Base-by-base conservation (phyloP, 2,329 filamentous ascomycete genomes). In the Acephala macrosclerotiorum region DNA sequence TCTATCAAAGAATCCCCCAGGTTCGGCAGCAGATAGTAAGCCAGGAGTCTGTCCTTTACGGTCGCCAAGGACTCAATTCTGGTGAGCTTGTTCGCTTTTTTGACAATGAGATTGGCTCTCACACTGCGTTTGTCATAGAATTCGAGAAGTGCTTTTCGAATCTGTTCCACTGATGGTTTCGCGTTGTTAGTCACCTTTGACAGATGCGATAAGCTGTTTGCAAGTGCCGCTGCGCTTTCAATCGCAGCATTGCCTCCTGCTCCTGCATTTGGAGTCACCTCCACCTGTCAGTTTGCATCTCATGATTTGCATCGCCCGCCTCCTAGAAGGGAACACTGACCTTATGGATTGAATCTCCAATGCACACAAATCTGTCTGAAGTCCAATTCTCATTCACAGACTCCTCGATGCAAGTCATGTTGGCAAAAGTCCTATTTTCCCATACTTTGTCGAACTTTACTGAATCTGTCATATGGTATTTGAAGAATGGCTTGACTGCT, bases 241-340 rank as follows among this genome's bases (percentile, higher is more conserved):
- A 80, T 78, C 1, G 77, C 78, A 9, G 67, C 71, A 65, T 80
- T 81, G 18, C 75, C 78, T 0, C 79, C 79, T 63, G 77, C 76
- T 3, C 79, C 79, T 18, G 74, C 42, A 56, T 68, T 70, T 11
- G 65, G 61, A 14, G 68, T 68, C 66, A 67, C 65, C 58, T 63
- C 25, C 29, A 22, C 18, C 4, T 35, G 45, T 49, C 11, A 49
- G n/a, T 22, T 18, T 25, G 18, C 20, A 20, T n/a, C 20, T 25
- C 33, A 47, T 25, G 18, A 38, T n/a, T 29, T 12, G 18, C 26
- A 33, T 5, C 9, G 12, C 45, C 18, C 16, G 5, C 11, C 6
- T 33, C 22, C n/a, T n/a, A 29, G 12, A 14, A 29, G 12, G 16
- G 12, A n/a, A 29, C 20, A 53, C 60, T 66, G 70, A 78, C 61